Evolutionary conservation across 2,329 filamentous ascomycete species (phyloP).

Genomic region (Alternaria ethzedia): DNA sequence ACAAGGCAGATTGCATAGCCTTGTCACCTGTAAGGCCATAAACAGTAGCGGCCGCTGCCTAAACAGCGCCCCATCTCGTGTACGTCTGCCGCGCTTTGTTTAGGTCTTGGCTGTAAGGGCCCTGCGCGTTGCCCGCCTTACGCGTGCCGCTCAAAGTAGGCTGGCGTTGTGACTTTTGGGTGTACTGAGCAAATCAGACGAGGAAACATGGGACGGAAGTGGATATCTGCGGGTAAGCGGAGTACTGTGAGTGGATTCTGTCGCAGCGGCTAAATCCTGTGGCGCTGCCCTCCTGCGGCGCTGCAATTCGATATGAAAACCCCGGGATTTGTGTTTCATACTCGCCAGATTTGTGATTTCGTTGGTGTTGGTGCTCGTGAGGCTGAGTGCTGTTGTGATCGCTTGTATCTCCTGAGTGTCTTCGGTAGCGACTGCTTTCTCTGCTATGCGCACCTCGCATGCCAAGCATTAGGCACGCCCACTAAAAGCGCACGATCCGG

Average conservation of each 20-base stretch:
- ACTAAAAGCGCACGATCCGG: background rate
- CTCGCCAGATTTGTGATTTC: background rate
- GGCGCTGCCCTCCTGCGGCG: background rate
- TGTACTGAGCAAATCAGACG: background rate
- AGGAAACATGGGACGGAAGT: background rate
- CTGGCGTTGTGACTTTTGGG: background rate
- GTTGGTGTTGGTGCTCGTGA: background rate
- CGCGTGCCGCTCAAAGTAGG: background rate
- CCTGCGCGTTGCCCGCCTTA: background rate
- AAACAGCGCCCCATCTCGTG: background rate
- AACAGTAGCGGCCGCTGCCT: background rate
- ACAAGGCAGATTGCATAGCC: background rate
- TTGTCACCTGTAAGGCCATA: background rate
- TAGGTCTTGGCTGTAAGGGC: slow-evolving; percentile 3
- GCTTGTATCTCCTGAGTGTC: background rate
- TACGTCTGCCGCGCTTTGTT: slow-evolving; percentile 6
- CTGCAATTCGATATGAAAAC: background rate
- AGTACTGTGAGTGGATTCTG: background rate
- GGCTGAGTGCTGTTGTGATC: background rate
- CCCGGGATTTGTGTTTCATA: background rate
- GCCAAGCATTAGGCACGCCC: background rate
- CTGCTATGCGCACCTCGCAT: background rate
- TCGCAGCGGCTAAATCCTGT: slow-evolving; percentile 3
- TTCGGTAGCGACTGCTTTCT: background rate
- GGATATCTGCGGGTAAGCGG: slow-evolving; percentile 1